phyloP scores from a whole-genome alignment of 371 early-diverging fungal species.

The Mortierella sp. region DNA sequence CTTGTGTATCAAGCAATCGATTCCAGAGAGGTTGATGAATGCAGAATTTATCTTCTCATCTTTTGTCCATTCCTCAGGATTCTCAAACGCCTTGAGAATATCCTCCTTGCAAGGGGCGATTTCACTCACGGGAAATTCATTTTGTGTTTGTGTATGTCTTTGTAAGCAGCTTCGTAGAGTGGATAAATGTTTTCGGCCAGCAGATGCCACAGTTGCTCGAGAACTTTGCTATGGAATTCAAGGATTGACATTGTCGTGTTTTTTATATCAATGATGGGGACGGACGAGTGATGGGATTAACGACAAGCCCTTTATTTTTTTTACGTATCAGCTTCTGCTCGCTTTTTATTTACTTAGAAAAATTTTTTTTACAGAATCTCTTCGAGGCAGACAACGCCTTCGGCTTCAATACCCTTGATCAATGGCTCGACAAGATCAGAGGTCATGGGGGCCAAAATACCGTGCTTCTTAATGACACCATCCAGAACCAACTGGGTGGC shows the following conservation, averaged over 20 bases:
- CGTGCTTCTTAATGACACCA: constrained; percentile 76
- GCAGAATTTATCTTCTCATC: constrained; percentile 62
- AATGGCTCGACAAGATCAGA: constrained; percentile 91
- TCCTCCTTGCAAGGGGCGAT: constrained; percentile 69
- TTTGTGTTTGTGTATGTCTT: constrained; percentile 75
- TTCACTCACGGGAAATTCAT: constrained; percentile 70
- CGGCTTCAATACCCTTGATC: constrained; percentile 86
- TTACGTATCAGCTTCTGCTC: not conserved
- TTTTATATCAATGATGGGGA: not conserved
- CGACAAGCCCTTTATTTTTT: not conserved
- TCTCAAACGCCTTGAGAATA: constrained; percentile 63
- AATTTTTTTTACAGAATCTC: constrained; percentile 74
- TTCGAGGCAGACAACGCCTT: constrained; percentile 92
- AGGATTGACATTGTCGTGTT: constrained; percentile 30
- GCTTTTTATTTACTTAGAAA: not conserved
- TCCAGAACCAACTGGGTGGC: constrained; percentile 93
- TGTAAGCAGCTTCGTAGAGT: constrained; percentile 67
- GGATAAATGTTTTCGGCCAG: constrained; percentile 74
- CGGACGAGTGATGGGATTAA: not conserved
- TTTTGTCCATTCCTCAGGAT: constrained; percentile 72
- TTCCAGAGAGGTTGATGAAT: constrained; percentile 58
- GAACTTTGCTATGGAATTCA: constrained; percentile 33
- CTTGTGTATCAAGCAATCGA: constrained; percentile 63
- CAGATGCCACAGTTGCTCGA: constrained; percentile 73
- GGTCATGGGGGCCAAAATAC: constrained; percentile 96